These are phyloP conservation scores for Stephanodiscus minutulus DNA, from an alignment of 108 stramenopile species.

Conservation along the genomic window DNA sequence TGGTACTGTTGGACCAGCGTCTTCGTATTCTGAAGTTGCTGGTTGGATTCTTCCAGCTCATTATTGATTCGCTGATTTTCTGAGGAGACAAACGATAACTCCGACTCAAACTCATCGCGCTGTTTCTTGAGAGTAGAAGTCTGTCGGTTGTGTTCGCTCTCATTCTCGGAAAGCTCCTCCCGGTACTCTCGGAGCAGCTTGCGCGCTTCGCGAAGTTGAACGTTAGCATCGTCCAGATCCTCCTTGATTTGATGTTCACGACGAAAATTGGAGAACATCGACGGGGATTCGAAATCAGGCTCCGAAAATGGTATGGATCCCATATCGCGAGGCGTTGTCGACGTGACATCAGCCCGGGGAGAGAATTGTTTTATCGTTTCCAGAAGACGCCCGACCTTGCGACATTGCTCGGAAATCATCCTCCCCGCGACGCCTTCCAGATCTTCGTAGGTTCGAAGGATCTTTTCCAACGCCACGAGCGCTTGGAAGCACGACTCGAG, in stretches of 20 bases:
- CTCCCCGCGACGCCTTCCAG: conserved; percentile 28
- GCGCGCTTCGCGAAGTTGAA: conserved; percentile 21
- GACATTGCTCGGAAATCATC: conserved; percentile 25
- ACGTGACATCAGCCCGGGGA: conserved; percentile 3
- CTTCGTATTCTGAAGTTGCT: not conserved
- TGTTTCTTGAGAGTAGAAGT: conserved; percentile 8
- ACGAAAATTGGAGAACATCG: not conserved
- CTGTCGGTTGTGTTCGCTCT: conserved; percentile 14
- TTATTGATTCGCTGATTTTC: conserved; percentile 7
- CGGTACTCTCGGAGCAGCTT: conserved; percentile 20
- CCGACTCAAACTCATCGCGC: no score
- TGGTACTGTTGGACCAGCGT: conserved; percentile 14
- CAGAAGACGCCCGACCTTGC: conserved; percentile 31
- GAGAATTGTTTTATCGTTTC: conserved; percentile 18
- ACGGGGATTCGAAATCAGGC: not conserved
- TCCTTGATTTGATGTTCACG: conserved; percentile 12
- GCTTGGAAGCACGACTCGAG: conserved; percentile 34
- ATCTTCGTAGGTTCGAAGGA: conserved; percentile 42
- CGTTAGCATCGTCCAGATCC: conserved; percentile 26
- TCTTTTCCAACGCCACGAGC: conserved; percentile 36
- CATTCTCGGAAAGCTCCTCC: conserved; percentile 22
- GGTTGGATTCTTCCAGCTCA: not conserved
- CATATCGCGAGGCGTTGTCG: not conserved
- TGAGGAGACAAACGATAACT: no score
- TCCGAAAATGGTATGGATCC: conserved; percentile 11